A percentile compares a stretch with the other conserved stretches of the same genome.
Conservation (phyloP, 2,329 filamentous ascomycete genomes). For the Exophiala alcalophila region DNA sequence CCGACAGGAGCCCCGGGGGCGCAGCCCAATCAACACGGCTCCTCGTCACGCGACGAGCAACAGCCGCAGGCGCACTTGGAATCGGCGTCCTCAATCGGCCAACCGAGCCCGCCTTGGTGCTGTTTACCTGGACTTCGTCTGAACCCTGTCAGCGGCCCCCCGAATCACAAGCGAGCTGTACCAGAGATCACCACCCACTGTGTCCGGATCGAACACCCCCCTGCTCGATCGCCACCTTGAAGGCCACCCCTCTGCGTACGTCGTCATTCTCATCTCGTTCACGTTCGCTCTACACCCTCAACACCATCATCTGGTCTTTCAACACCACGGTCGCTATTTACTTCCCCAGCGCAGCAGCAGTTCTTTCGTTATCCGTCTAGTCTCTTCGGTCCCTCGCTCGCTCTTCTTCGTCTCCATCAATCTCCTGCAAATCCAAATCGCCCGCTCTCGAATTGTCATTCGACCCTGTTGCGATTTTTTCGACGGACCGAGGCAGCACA, state of each 20-base stretch:
- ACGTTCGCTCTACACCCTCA: conserved; percentile 6
- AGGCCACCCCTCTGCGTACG: conserved; percentile 18
- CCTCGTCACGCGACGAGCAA: conserved; percentile 8
- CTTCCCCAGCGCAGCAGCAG: conserved; percentile 9
- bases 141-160: no score
- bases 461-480: conserved; percentile 6
- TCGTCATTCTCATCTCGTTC: conserved; percentile 25
- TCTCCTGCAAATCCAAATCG: background rate
- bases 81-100: no score
- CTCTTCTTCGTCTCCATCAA: conserved; percentile 2
- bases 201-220: conserved; percentile 7
- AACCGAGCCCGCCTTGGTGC: background rate
- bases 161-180: conserved; percentile 1
- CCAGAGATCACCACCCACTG: background rate
- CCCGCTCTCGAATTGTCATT: background rate
- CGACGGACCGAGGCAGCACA: conserved; percentile 17
- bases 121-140: no score
- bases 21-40: conserved; percentile 3
- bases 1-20: background rate
- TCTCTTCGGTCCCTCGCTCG: conserved; percentile 25
- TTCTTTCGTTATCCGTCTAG: conserved; percentile 23
- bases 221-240: conserved; percentile 20
- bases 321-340: conserved; percentile 22
- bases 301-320: conserved; percentile 17
- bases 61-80: background rate